Evolutionary conservation across 768 basidiomycete genomes (phyloP), one percentile per base, ranked within the genome.

Genomic region (Dentipellis sp.): DNA sequence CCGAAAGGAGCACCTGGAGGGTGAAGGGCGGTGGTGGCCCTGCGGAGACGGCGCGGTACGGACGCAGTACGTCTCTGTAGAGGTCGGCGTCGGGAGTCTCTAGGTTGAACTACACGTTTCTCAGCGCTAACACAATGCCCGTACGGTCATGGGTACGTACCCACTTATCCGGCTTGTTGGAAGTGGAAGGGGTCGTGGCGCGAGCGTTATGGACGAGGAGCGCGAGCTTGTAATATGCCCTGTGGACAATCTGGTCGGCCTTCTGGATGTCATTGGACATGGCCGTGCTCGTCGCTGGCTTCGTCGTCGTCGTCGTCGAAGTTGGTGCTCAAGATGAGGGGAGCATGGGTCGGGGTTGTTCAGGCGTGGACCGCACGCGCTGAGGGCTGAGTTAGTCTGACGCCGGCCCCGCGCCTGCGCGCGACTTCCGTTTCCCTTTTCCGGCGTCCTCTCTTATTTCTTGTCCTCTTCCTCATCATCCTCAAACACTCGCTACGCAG

Each of bases 211-310:
- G 78, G 61, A 92, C 76, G 62, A 88, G 78, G 65, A 86, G 82
- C 67, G 81, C 81, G 53, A 91, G 82, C 74, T 92, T 92, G 52
- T 84, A 81, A 72, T 88, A 91, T 70, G 89, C 82, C 68, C 84
- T 83, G 69, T 84, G 83, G 50, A 86, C 86, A 64, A 92, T 91
- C 77, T 90, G 88, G 77, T 92, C 88, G 62, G 88, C 86, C 75
- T 83, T 90, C 66, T 72, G 71, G 57, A 71, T 72, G 69, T 78
- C 77, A 74, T 74, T 76, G 63, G 76, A 77, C 76, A 77, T 77
- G 68, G 75, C 71, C 69, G 67, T 56, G 46, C 19, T 21, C 17
- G 37, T n/a, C 29, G 23, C n/a, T 37, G 51, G 29, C 34, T n/a
- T 23, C 39, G 19, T 45, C 52, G 52, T 39, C 38, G 52, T 53